These are phyloP conservation scores for Dioscorea alata DNA, from an alignment of 106 monocot species.

Conservation along the genomic window DNA sequence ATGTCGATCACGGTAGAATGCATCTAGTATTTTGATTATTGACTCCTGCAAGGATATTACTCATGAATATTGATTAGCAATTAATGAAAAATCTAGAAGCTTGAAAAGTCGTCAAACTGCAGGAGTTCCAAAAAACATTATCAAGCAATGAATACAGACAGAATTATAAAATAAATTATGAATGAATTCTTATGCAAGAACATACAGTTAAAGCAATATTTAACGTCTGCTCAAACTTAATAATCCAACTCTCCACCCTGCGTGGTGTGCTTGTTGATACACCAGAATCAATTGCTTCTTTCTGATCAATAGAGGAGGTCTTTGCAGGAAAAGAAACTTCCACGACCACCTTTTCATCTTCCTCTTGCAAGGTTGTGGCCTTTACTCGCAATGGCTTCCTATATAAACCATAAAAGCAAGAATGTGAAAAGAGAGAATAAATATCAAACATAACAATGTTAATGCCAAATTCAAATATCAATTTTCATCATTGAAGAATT, in stretches of 20 bases:
- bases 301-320: constrained; percentile 11
- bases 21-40: constrained; percentile 65
- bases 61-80: neutral
- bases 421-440: neutral
- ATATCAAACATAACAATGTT: neutral
- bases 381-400: constrained; percentile 32
- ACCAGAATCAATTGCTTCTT: constrained; percentile 6
- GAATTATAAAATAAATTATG: neutral
- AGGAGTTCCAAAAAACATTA: neutral
- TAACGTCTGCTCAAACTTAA: constrained; percentile 77
- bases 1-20: constrained; percentile 66
- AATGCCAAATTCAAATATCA: no score
- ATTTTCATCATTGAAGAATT: no score
- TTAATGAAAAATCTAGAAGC: neutral
- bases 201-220: constrained; percentile 74
- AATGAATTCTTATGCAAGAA: neutral
- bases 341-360: constrained; percentile 44
- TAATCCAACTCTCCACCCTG: constrained; percentile 43
- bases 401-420: neutral
- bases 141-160: neutral
- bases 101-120: neutral
- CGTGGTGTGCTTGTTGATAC: constrained; percentile 12
- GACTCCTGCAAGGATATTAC: constrained; percentile 52
- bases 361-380: constrained; percentile 40
- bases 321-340: constrained; percentile 39